phyloP scores from a whole-genome alignment of 202 grass and related monocot species.

The Eragrostis tef region DNA sequence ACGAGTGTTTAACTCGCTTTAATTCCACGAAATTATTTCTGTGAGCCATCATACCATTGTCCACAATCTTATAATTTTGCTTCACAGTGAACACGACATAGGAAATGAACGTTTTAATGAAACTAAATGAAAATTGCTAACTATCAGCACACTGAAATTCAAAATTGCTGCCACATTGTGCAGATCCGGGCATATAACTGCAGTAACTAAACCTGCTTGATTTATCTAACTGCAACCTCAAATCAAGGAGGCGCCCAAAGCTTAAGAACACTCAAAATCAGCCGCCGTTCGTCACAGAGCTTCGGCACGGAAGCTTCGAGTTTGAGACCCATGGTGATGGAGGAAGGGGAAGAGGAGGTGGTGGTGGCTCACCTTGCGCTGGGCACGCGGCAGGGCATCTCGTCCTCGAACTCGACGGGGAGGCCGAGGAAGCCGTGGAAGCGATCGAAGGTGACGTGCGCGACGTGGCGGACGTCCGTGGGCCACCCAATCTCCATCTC shows the following conservation, averaged over 20 bases:
- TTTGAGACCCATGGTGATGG: background rate
- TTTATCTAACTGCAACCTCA: background rate
- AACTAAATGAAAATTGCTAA: background rate
- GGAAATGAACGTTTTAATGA: background rate
- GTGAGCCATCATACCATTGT: background rate
- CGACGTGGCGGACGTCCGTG: slow-evolving; percentile 75
- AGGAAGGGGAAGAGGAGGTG: background rate
- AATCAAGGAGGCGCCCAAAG: background rate
- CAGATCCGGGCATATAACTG: slow-evolving; percentile 3
- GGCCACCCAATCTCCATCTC: slow-evolving; percentile 97
- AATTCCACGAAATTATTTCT: background rate
- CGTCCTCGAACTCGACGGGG: slow-evolving; percentile 84
- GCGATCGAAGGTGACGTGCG: slow-evolving; percentile 90
- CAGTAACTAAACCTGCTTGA: background rate
- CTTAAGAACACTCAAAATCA: background rate
- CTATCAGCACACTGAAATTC: background rate
- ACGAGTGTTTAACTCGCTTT: background rate
- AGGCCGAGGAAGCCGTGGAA: slow-evolving; percentile 92
- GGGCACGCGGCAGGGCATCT: slow-evolving; percentile 81
- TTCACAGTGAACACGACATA: background rate
- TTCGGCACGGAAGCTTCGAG: background rate
- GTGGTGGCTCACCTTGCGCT: slow-evolving; percentile 67
- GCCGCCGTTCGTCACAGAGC: background rate
- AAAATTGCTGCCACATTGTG: background rate
- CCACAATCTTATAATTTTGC: background rate